phyloP scores from a whole-genome alignment of 148 eudicot genomes.

The Pharnaceum exiguum region DNA sequence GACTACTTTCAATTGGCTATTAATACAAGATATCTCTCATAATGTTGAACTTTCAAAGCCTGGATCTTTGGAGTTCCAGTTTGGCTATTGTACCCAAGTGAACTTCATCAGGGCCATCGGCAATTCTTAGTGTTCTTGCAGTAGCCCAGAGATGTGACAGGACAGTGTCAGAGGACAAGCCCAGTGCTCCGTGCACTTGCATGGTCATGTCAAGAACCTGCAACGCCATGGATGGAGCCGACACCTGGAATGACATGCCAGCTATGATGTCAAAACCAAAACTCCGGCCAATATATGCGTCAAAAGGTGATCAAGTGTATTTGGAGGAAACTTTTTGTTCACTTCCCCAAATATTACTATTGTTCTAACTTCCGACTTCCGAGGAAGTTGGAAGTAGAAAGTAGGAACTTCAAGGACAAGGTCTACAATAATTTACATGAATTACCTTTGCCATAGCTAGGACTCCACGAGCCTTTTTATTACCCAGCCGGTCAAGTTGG shows the following conservation, averaged over 20 bases:
- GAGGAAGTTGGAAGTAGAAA: not conserved
- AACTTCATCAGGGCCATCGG: constrained; percentile 99
- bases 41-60: constrained; percentile 35
- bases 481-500: constrained; percentile 94
- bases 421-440: not conserved
- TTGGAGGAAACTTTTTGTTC: not conserved
- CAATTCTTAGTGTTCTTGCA: constrained; percentile 89
- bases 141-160: constrained; percentile 89
- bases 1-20: not conserved
- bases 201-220: constrained; percentile 92
- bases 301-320: not conserved
- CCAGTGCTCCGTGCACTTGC: constrained; percentile 97
- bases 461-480: constrained; percentile 83
- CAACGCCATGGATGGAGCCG: constrained; percentile 93
- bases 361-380: not conserved
- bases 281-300: not conserved
- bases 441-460: constrained; percentile 97
- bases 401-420: not conserved
- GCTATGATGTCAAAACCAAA: not conserved
- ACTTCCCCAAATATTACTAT: no score
- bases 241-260: constrained; percentile 42
- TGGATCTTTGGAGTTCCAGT: constrained; percentile 70
- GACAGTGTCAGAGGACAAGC: constrained; percentile 80
- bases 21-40: not conserved
- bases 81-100: constrained; percentile 86